Evolutionary conservation across 345 rosid genomes (phyloP).

Genomic region (Nasturtium officinale): DNA sequence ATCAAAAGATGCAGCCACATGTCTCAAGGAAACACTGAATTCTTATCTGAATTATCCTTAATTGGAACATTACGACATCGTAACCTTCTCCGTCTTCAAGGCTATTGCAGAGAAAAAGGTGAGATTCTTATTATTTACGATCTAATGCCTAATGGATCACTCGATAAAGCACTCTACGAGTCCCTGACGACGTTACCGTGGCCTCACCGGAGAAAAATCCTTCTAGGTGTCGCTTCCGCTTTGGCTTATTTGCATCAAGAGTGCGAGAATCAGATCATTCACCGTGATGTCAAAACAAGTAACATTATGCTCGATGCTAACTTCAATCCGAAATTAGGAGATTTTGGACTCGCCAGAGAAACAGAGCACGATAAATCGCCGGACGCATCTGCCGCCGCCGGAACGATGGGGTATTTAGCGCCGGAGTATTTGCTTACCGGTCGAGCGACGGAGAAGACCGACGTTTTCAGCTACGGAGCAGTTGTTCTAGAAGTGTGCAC

Average conservation of each 20-base stretch:
- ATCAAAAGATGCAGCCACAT: constrained; percentile 89
- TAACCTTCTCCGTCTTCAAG: constrained; percentile 87
- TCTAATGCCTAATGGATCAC: constrained; percentile 92
- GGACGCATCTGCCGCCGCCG: constrained; percentile 92
- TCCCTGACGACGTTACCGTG: constrained; percentile 72
- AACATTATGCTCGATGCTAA: constrained; percentile 90
- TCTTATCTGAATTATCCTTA: constrained; percentile 77
- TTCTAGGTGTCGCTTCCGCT: constrained; percentile 90
- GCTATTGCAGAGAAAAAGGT: constrained; percentile 93
- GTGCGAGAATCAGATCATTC: constrained; percentile 95
- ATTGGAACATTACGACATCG: constrained; percentile 91
- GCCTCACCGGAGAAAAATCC: constrained; percentile 68
- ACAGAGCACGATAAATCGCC: constrained; percentile 91
- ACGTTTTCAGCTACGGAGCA: constrained; percentile 90
- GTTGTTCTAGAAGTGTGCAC: constrained; percentile 86
- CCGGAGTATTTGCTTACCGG: constrained; percentile 93
- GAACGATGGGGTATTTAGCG: constrained; percentile 98
- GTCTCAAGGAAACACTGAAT: constrained; percentile 85
- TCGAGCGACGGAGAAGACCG: constrained; percentile 87
- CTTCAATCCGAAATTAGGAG: constrained; percentile 86
- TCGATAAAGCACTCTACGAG: constrained; percentile 91
- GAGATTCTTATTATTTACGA: constrained; percentile 89
- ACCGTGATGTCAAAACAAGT: constrained; percentile 87
- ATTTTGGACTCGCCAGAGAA: constrained; percentile 91
- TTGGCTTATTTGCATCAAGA: constrained; percentile 94